Conservation (phyloP, 2,329 filamentous ascomycete genomes). For the Didymella pinodella region DNA sequence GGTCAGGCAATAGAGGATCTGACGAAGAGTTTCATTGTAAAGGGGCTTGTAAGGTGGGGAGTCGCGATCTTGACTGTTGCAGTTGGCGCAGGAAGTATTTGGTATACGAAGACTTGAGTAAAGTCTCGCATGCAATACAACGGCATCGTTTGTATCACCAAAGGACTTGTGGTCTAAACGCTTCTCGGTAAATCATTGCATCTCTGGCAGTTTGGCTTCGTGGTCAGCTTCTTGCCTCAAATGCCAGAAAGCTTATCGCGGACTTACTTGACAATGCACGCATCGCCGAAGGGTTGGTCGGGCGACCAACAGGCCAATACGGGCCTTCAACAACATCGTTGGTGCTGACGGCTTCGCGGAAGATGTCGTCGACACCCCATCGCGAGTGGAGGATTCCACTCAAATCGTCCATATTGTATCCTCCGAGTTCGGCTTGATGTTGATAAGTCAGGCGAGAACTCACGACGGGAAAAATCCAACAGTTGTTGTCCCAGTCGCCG, state of each 20-base stretch:
- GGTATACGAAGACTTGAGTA: not conserved
- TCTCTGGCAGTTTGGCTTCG: too few species aligned
- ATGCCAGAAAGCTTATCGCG: too few species aligned
- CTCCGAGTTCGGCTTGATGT: not conserved
- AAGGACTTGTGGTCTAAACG: too few species aligned
- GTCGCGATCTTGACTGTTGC: not conserved
- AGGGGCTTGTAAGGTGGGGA: conserved; percentile 1
- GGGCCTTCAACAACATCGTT: not conserved
- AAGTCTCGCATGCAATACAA: not conserved
- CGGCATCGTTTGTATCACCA: too few species aligned
- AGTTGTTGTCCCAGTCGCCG: conserved; percentile 10
- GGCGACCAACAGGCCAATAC: conserved; percentile 7
- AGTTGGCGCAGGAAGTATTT: not conserved
- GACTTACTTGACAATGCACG: too few species aligned
- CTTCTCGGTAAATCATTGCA: too few species aligned
- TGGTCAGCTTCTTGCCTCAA: too few species aligned
- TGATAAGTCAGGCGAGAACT: not conserved
- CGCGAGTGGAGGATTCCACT: not conserved
- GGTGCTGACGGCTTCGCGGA: not conserved
- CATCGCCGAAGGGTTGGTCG: not conserved
- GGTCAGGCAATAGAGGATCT: not conserved
- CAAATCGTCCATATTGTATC: not conserved
- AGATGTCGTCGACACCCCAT: conserved; percentile 6
- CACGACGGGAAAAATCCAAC: conserved; percentile 7
- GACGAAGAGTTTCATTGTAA: not conserved